Evolutionary conservation across 371 early-diverging fungal species (phyloP).

Genomic region (Rhizopus microsporus): DNA sequence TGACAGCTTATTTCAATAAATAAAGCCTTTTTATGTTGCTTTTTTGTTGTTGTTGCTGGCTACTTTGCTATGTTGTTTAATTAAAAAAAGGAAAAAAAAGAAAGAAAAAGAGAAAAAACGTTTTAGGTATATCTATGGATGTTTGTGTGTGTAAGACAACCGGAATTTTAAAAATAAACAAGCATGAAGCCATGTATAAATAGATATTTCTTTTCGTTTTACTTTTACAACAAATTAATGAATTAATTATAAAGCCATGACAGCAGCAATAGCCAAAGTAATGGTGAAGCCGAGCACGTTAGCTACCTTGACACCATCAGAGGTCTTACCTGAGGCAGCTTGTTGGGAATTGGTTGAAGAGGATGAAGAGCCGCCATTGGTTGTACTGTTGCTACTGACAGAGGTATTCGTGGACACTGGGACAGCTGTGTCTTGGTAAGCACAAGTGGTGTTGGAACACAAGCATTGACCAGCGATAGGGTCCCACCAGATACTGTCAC

Average conservation of each 20-base stretch:
- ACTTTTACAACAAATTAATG: neutral
- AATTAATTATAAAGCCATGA: slow-evolving; percentile 14
- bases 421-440: slow-evolving; percentile 53
- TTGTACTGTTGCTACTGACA: slow-evolving; percentile 10
- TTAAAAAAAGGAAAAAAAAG: no score
- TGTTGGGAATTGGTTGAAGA: neutral
- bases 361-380: slow-evolving; percentile 1
- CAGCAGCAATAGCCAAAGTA: slow-evolving; percentile 9
- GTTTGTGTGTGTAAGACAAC: no score
- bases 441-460: slow-evolving; percentile 51
- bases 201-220: neutral
- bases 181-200: no score
- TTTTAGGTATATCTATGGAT: no score
- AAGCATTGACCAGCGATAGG: slow-evolving; percentile 62
- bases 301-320: slow-evolving; percentile 1
- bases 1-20: neutral
- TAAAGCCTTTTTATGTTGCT: no score
- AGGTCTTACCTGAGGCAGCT: slow-evolving; percentile 1
- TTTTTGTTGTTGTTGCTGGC: no score
- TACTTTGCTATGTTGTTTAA: no score
- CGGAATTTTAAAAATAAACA: no score
- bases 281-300: slow-evolving; percentile 9
- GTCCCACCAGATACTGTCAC: slow-evolving; percentile 78
- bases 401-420: slow-evolving; percentile 33
- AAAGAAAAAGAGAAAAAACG: no score